Base-by-base conservation (phyloP, 768 basidiomycete genomes). In the Terana coerulea region DNA sequence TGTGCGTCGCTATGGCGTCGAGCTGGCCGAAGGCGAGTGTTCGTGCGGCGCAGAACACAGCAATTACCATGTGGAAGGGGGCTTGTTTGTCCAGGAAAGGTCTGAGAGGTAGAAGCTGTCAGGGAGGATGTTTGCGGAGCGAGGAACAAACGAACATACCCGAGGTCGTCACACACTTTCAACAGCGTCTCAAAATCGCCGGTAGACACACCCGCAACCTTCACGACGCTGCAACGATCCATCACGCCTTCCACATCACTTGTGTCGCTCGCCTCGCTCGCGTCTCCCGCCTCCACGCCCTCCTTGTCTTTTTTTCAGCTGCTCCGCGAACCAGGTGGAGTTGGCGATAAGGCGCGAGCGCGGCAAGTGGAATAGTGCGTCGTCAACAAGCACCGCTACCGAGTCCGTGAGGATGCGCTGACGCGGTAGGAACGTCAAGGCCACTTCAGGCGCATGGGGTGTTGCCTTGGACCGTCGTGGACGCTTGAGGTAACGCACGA, bases 371-470 rank as follows among this genome's bases (percentile, higher is more conserved):
- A 73, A 74, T 29, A 68, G 59, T 3, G 60, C 64, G 17, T 62
- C 57, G n/a, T 63, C 55, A n/a, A 71, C 53, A 39, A 70, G 64
- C 8, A 77, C 41, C 31, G 72, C 60, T 1, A 71, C 59, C 7
- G 64, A 64, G 1, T 71, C 73, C 49, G 71, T 71, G 19, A 63
- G 59, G 22, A 67, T 56, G 72, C 73, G 73, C 43, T 69, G 63
- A 15, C 35, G 11, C 10, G 47, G 37, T 11, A 49, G 35, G 34
- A 40, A 49, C 47, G 34, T 28, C 34, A 35, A 24, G 35, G 24
- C 47, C 22, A 8, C 28, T 29, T 17, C 24, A 7, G 5, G 47
- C 21, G 47, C 37, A n/a, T n/a, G n/a, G n/a, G n/a, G n/a, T 10
- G 33, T 34, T 10, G 33, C 10, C 10, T 34, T 34, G 33, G 33